Percentiles rank a stretch among this genome's conserved stretches.
Evolutionary conservation across 345 rosid species (phyloP).

Genomic region (Acer saccharum): DNA sequence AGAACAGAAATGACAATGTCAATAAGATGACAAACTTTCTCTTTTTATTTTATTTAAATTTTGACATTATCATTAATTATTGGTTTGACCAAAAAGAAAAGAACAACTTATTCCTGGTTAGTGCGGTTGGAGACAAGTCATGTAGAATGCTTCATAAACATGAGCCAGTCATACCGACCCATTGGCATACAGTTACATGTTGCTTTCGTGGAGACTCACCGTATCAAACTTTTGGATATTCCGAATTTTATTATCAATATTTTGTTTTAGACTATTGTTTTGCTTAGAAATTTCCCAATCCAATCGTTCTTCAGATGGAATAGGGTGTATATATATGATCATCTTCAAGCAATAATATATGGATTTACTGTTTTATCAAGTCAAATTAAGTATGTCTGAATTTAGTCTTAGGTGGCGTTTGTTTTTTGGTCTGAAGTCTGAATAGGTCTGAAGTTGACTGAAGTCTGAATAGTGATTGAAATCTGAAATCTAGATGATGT

Average conservation of each 20-base stretch:
- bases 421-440: too few relatives aligned
- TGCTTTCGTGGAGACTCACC: neutral
- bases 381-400: too few relatives aligned
- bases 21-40: neutral
- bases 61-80: neutral
- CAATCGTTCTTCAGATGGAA: too few relatives aligned
- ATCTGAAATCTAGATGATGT: too few relatives aligned
- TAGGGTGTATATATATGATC: too few relatives aligned
- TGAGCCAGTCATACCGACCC: neutral
- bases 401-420: too few relatives aligned
- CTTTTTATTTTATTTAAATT: neutral
- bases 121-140: neutral
- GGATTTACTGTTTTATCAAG: neutral
- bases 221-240: neutral
- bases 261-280: neutral
- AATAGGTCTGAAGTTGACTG: too few relatives aligned
- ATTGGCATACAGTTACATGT: neutral
- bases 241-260: too few relatives aligned
- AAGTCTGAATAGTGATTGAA: too few relatives aligned
- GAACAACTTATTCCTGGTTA: neutral
- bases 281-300: too few relatives aligned
- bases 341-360: too few relatives aligned
- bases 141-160: neutral
- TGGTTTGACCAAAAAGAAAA: neutral
- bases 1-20: conserved; percentile 35